A percentile compares a stretch with the other conserved stretches of the same genome.
Conservation (phyloP, 2,329 filamentous ascomycete species). For the Ophiocordyceps unilateralis region DNA sequence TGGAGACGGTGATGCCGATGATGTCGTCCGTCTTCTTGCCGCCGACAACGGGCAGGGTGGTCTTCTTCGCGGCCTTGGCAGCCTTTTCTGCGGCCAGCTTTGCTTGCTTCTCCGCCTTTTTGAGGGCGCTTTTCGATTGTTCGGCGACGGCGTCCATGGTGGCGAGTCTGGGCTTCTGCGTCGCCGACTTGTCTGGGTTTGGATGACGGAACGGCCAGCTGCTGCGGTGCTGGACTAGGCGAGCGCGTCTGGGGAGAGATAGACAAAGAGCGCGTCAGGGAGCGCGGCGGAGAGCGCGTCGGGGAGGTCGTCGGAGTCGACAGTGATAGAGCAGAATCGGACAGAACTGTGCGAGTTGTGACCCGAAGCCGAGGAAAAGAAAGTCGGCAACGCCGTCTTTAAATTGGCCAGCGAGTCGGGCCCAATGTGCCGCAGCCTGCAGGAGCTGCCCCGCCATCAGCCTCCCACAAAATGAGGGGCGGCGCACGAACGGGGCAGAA, state of each 20-base stretch:
- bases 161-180: background rate
- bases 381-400: background rate
- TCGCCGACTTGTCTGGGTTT: background rate
- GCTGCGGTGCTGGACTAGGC: background rate
- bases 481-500: background rate
- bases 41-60: conserved; percentile 30
- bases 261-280: background rate
- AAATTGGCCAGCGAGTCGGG: background rate
- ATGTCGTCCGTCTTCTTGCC: conserved; percentile 49
- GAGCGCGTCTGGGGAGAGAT: background rate
- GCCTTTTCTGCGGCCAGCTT: conserved; percentile 44
- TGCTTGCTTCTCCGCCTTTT: conserved; percentile 49
- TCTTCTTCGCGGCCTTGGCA: conserved; percentile 42
- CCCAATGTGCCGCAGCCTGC: conserved; percentile 1
- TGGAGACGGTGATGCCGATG: conserved; percentile 76
- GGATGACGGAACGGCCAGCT: background rate
- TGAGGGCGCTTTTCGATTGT: conserved; percentile 43
- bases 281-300: too few species aligned
- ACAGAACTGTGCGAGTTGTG: too few species aligned
- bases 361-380: background rate
- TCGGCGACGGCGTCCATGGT: conserved; percentile 16
- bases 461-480: conserved; percentile 4
- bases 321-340: too few species aligned
- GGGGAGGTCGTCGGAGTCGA: too few species aligned
- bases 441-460: conserved; percentile 6